Percentiles rank a stretch among this genome's conserved stretches.
Evolutionary conservation across 345 rosid species (phyloP).

Genomic region (Aegle marmelos): DNA sequence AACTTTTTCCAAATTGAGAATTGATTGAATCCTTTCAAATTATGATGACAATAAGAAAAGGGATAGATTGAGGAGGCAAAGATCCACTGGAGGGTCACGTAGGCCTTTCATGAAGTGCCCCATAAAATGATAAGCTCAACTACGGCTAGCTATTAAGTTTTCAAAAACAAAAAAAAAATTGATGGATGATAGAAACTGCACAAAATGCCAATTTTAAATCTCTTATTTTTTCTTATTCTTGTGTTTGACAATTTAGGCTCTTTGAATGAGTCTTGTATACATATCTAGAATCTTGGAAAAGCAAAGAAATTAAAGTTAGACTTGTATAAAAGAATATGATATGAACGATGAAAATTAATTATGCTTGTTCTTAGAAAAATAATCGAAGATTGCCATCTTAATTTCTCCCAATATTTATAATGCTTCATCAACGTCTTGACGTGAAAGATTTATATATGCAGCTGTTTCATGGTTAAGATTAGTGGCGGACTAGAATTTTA

Average conservation of each 20-base stretch:
- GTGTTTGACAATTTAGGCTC: neutral
- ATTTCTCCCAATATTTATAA: neutral
- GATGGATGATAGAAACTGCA: neutral
- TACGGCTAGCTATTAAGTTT: neutral
- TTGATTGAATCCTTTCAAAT: constrained; percentile 6
- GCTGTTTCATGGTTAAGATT: too few species aligned
- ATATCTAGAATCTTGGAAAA: neutral
- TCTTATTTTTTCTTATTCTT: neutral
- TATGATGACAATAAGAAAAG: neutral
- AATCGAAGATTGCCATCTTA: too few species aligned
- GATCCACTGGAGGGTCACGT: neutral
- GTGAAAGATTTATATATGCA: too few species aligned
- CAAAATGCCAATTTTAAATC: neutral
- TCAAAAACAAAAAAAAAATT: neutral
- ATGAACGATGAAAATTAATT: neutral
- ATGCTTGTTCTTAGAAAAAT: neutral
- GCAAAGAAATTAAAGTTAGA: neutral
- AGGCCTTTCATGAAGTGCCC: neutral
- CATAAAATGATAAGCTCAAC: neutral
- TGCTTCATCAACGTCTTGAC: neutral
- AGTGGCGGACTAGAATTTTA: too few species aligned
- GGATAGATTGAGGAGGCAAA: neutral
- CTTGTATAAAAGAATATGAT: neutral
- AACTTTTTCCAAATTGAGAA: neutral
- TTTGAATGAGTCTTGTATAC: neutral